phyloP scores from a whole-genome alignment of 2,329 filamentous ascomycete genomes.

The Colletotrichum tropicicola region DNA sequence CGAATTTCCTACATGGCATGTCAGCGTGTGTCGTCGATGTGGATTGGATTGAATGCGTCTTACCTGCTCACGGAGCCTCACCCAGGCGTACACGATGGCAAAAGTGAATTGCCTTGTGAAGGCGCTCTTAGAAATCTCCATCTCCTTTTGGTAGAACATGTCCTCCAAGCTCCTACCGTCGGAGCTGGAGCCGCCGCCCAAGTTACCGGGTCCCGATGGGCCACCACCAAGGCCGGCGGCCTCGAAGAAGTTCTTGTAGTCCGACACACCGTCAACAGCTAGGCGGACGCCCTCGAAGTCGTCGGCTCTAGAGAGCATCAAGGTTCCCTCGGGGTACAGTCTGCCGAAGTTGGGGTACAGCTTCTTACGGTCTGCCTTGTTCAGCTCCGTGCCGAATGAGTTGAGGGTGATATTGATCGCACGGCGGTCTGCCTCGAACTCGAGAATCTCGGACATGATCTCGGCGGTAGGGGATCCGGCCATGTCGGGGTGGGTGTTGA shows the following conservation, averaged over 20 bases:
- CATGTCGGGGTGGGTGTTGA: constrained; percentile 89
- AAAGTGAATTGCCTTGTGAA: constrained; percentile 97
- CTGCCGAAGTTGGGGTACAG: constrained; percentile 92
- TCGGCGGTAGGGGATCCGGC: constrained; percentile 88
- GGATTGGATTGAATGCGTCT: constrained; percentile 42
- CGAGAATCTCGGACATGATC: constrained; percentile 94
- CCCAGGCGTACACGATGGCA: constrained; percentile 96
- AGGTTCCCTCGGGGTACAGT: constrained; percentile 90
- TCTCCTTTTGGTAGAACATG: constrained; percentile 99
- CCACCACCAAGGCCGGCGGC: constrained; percentile 82
- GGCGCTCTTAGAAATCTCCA: constrained; percentile 95
- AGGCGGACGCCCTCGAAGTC: constrained; percentile 93
- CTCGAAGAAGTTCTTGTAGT: constrained; percentile 97
- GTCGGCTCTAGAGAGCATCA: constrained; percentile 95
- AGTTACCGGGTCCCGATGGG: constrained; percentile 80
- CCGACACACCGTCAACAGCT: constrained; percentile 89
- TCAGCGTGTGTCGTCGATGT: too few relatives aligned
- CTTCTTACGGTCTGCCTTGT: constrained; percentile 94
- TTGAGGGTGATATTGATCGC: constrained; percentile 99
- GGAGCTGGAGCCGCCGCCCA: constrained; percentile 79
- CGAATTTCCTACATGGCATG: constrained; percentile 84
- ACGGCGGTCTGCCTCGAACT: constrained; percentile 95
- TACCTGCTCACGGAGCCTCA: constrained; percentile 97
- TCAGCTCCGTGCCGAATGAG: constrained; percentile 95
- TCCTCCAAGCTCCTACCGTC: constrained; percentile 95